Conservation (phyloP, 371 early-diverging fungal genomes). For the Choanephora cucurbitarum region DNA sequence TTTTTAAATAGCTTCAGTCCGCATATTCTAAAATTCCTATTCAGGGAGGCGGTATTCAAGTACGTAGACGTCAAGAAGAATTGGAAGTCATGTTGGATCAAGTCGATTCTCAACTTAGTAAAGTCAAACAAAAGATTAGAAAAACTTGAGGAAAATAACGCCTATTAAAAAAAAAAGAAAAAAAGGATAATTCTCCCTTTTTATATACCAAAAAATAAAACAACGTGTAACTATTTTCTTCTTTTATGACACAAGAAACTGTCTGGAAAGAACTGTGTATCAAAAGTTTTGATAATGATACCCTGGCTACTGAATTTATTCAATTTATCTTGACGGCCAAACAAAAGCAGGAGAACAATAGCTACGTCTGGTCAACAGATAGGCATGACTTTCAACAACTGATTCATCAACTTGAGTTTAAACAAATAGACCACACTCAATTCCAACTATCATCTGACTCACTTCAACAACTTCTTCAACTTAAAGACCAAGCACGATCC, state of each 20-base stretch:
- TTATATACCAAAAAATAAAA: no score
- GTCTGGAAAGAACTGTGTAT: neutral
- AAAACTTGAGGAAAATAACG: slow-evolving; percentile 9
- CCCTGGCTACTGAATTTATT: neutral
- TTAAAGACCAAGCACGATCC: neutral
- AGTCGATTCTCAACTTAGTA: slow-evolving; percentile 54
- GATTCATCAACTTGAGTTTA: neutral
- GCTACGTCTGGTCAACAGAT: neutral
- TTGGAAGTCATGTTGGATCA: slow-evolving; percentile 56
- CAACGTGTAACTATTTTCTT: no score
- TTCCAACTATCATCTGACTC: no score
- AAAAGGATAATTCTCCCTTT: no score
- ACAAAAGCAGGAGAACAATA: neutral
- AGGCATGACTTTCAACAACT: neutral
- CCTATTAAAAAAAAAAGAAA: no score
- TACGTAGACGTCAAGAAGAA: slow-evolving; percentile 53
- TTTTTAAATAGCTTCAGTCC: slow-evolving; percentile 44
- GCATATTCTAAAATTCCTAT: slow-evolving; percentile 55
- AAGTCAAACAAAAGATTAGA: slow-evolving; percentile 44
- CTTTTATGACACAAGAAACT: neutral
- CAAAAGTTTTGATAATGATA: neutral
- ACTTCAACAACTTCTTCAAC: neutral
- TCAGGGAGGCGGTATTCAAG: slow-evolving; percentile 50
- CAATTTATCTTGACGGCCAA: neutral
- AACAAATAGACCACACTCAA: no score